phyloP scores from a whole-genome alignment of 805 yeast species.

The Alloascoidea africana region DNA sequence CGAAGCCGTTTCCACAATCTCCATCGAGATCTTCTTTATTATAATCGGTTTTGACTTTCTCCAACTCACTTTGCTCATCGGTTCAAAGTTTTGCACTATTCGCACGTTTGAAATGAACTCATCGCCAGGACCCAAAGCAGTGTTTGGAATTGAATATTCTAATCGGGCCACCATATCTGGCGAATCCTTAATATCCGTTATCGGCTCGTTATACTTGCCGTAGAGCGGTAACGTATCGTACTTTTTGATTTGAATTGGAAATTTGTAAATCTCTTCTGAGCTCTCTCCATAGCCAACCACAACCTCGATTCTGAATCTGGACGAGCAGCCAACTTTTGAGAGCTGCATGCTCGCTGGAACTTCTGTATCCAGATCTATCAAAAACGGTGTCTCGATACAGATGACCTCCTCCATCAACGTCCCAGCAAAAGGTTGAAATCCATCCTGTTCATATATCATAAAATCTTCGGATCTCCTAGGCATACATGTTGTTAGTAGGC shows the following conservation, averaged over 20 bases:
- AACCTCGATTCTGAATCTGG: conserved; percentile 1
- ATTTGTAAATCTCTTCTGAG: conserved; percentile 13
- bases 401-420: conserved; percentile 11
- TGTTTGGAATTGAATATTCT: conserved; percentile 30
- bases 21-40: conserved; percentile 29
- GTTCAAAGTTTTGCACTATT: conserved; percentile 23
- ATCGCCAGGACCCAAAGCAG: conserved; percentile 48
- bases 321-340: conserved; percentile 4
- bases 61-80: conserved; percentile 10
- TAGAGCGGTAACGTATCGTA: conserved; percentile 43
- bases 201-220: conserved; percentile 37
- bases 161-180: conserved; percentile 32
- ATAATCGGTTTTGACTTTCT: conserved; percentile 15
- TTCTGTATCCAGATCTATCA: conserved; percentile 39
- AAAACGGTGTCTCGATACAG: conserved; percentile 44
- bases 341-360: conserved; percentile 33
- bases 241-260: conserved; percentile 38
- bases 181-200: conserved; percentile 26
- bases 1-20: conserved; percentile 21
- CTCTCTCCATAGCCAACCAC: conserved; percentile 4
- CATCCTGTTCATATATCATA: background rate
- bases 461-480: background rate
- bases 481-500: too few relatives aligned
- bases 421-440: conserved; percentile 1
- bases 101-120: conserved; percentile 23